Conservation (phyloP, 2,329 filamentous ascomycete genomes). For the Drechslerella coelobrocha region DNA sequence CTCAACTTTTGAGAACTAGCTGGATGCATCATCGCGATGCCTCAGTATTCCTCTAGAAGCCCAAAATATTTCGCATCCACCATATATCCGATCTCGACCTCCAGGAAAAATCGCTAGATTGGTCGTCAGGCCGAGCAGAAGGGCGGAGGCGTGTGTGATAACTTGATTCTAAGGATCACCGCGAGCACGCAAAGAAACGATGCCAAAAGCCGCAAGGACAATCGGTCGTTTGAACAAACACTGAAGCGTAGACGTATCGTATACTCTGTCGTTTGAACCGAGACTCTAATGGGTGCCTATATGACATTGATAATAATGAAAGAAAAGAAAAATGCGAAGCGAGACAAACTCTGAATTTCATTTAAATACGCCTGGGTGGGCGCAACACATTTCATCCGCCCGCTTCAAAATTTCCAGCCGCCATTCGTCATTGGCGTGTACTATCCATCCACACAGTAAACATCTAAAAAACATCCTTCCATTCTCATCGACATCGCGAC, state of each 20-base stretch:
- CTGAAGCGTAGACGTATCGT: conserved; percentile 61
- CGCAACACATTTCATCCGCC: conserved; percentile 47
- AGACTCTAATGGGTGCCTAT: conserved; percentile 99
- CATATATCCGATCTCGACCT: conserved; percentile 50
- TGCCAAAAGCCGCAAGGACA: conserved; percentile 58
- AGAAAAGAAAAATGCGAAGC: conserved; percentile 58
- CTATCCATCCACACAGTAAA: no score
- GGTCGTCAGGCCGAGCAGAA: conserved; percentile 50
- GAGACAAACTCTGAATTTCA: conserved; percentile 54
- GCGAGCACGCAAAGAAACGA: conserved; percentile 90
- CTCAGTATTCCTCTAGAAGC: background rate
- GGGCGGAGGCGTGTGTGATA: conserved; percentile 40
- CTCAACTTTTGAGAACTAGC: background rate
- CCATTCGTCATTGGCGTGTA: conserved; percentile 62
- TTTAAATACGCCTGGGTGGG: conserved; percentile 33
- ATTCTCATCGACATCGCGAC: conserved; percentile 21
- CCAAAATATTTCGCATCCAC: conserved; percentile 46
- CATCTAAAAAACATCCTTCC: conserved; percentile 27
- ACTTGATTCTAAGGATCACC: conserved; percentile 74
- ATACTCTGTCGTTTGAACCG: conserved; percentile 72
- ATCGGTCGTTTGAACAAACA: conserved; percentile 86
- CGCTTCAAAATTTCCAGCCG: conserved; percentile 69
- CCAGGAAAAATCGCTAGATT: conserved; percentile 43
- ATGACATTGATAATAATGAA: conserved; percentile 63
- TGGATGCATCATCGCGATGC: no score